Base-by-base conservation (phyloP, 1,284 basidiomycete genomes). In the Ganoderma lucidum region DNA sequence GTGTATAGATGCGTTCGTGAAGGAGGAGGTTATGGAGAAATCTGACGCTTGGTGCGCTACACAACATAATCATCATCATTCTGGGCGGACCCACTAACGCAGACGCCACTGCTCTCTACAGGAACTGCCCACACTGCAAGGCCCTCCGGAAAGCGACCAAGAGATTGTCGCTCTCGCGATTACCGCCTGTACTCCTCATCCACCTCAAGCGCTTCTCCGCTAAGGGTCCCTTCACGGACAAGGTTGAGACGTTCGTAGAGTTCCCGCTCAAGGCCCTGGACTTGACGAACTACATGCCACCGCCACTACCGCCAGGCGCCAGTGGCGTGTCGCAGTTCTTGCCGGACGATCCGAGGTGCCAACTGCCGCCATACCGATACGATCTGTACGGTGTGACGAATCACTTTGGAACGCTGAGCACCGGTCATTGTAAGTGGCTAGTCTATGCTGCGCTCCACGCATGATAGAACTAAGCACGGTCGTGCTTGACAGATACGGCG, bases 131-230 rank as follows among this genome's bases (percentile, higher is more conserved):
- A 0, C 87, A 90, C 68, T 99, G 97, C 87, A 98, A 96, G 83
- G 85, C 86, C 48, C 90, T 94, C 64, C 89, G 96, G 62, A 89
- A 89, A 70, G 95, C 96, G 4, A 89, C 91, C 23, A 97, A 98
- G 80, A 89, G 87, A 51, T 87, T 99, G n/a, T 94, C 94, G 5
- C 84, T 96, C 32, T 90, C 97, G 2, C 92, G 97, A 17, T 86
- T 99, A 14, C 98, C 98, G 0, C 96, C 96, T 0, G 90, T 99
- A 45, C 87, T 99, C 15, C 85, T 99, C 72, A 96, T 99, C 75
- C 97, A 99, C 78, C 87, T 99, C 55, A 99, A 99, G 79, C 90
- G 98, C 42, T 99, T 99, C 83, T 94, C 94, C 61, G 93, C 93
- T 72, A 93, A 95, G 74, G 96, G 96, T 0, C 92, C 92, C 2